Percentiles rank a stretch among this genome's conserved stretches.
Conservation (phyloP, 164 flowering plant species). For the Saururus chinensis region DNA sequence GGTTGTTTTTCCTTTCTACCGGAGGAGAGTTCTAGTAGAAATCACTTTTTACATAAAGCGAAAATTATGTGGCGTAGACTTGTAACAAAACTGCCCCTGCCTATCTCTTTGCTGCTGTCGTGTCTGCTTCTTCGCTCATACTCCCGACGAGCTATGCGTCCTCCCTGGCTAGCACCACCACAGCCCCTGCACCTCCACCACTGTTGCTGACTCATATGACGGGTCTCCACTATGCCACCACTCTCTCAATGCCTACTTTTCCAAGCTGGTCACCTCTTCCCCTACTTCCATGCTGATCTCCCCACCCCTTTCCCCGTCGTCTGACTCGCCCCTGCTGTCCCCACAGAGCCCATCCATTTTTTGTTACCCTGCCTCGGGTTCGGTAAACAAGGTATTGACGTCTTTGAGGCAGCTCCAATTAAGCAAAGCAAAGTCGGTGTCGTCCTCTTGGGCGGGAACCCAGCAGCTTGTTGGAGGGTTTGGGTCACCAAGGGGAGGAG, state of each 20-base stretch:
- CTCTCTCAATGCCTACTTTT: no score
- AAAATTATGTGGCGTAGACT: no score
- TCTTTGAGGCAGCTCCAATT: slow-evolving; percentile 54
- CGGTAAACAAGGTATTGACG: slow-evolving; percentile 40
- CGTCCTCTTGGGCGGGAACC: slow-evolving; percentile 24
- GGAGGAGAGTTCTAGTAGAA: no score
- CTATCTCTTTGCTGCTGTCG: slow-evolving; percentile 61
- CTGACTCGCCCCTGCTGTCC: no score
- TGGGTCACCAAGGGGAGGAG: slow-evolving; percentile 23
- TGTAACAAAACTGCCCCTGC: no score
- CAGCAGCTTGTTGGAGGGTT: slow-evolving; percentile 18
- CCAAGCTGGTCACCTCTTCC: slow-evolving; percentile 12
- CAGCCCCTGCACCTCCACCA: slow-evolving; percentile 20
- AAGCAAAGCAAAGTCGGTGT: slow-evolving; percentile 38
- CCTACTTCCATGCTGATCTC: slow-evolving; percentile 25
- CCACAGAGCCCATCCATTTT: slow-evolving; percentile 23
- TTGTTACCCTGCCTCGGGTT: slow-evolving; percentile 22
- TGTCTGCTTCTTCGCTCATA: slow-evolving; percentile 83
- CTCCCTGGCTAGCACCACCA: slow-evolving; percentile 17
- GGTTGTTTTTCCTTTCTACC: no score
- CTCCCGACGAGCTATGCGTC: slow-evolving; percentile 60
- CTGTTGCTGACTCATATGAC: slow-evolving; percentile 21
- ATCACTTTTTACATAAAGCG: no score
- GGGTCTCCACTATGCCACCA: slow-evolving; percentile 43
- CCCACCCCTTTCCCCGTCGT: slow-evolving; percentile 37